Evolutionary conservation across 1,284 basidiomycete species (phyloP).

Genomic region (Cutaneotrichosporon spelunceum): DNA sequence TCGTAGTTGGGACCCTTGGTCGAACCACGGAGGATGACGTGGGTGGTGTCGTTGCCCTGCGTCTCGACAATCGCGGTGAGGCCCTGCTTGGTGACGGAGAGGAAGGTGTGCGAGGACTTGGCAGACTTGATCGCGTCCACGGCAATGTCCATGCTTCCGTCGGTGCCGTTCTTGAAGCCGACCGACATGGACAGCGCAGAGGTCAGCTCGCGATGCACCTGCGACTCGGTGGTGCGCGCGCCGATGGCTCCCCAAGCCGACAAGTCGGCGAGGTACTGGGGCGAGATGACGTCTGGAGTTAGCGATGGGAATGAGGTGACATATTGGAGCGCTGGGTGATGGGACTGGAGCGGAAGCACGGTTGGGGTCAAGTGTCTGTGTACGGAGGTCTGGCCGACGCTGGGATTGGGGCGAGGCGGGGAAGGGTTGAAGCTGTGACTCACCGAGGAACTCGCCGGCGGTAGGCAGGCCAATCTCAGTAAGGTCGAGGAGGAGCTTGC

Average conservation of each 20-base stretch:
- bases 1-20: constrained; percentile 80
- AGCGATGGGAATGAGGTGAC: too few relatives aligned
- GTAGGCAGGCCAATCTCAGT: constrained; percentile 86
- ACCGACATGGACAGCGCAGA: constrained; percentile 87
- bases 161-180: constrained; percentile 58
- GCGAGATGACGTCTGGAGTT: constrained; percentile 70
- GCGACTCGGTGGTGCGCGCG: constrained; percentile 91
- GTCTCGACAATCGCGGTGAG: constrained; percentile 89
- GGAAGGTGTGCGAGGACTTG: constrained; percentile 80
- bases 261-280: constrained; percentile 63
- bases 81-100: constrained; percentile 89
- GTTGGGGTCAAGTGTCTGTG: too few relatives aligned
- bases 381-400: too few relatives aligned
- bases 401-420: constrained; percentile 58
- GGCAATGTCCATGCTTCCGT: constrained; percentile 71
- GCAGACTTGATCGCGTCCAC: constrained; percentile 90
- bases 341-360: too few relatives aligned
- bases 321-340: too few relatives aligned
- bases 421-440: constrained; percentile 17
- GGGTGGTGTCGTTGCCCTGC: constrained; percentile 53
- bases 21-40: constrained; percentile 86
- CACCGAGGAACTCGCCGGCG: constrained; percentile 85
- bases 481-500: constrained; percentile 84
- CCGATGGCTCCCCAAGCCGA: constrained; percentile 98
- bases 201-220: constrained; percentile 88